Evolutionary conservation across 495 filamentous ascomycete genomes (phyloP).

Genomic region (Rhizodiscina lignyota): DNA sequence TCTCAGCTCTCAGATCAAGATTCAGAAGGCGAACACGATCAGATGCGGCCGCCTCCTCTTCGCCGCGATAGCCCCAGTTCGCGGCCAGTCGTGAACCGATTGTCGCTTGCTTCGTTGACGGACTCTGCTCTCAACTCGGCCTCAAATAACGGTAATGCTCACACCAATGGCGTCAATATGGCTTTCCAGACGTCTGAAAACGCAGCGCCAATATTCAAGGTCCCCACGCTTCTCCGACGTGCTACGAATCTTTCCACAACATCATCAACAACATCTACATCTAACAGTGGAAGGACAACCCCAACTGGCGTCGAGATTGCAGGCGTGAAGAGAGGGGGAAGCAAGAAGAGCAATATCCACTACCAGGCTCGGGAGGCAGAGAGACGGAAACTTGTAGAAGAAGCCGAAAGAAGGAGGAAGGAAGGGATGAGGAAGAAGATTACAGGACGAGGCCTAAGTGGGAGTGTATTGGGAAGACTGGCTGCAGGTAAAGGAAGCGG

Average conservation of each 20-base stretch:
- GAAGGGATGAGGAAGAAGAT: slow-evolving; percentile 46
- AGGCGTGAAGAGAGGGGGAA: slow-evolving; percentile 29
- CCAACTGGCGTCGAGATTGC: too few species aligned
- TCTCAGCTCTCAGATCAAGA: slow-evolving; percentile 15
- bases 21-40: slow-evolving; percentile 13
- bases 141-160: too few species aligned
- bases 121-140: too few species aligned
- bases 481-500: too few species aligned
- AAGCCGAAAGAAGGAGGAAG: slow-evolving; percentile 44
- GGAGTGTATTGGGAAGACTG: too few species aligned
- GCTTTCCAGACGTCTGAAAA: too few species aligned
- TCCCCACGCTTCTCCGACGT: slow-evolving; percentile 15
- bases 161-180: too few species aligned
- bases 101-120: background rate
- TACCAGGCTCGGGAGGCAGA: slow-evolving; percentile 66
- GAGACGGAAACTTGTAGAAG: slow-evolving; percentile 37
- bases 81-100: slow-evolving; percentile 1
- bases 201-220: slow-evolving; percentile 17
- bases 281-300: too few species aligned
- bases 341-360: slow-evolving; percentile 66
- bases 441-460: too few species aligned
- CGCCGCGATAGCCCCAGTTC: slow-evolving; percentile 9
- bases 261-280: too few species aligned
- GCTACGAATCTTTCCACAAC: background rate
- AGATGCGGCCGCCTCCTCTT: slow-evolving; percentile 8